phyloP scores from a whole-genome alignment of 2,329 filamentous ascomycete species.

The Phaeosphaeria sp. region DNA sequence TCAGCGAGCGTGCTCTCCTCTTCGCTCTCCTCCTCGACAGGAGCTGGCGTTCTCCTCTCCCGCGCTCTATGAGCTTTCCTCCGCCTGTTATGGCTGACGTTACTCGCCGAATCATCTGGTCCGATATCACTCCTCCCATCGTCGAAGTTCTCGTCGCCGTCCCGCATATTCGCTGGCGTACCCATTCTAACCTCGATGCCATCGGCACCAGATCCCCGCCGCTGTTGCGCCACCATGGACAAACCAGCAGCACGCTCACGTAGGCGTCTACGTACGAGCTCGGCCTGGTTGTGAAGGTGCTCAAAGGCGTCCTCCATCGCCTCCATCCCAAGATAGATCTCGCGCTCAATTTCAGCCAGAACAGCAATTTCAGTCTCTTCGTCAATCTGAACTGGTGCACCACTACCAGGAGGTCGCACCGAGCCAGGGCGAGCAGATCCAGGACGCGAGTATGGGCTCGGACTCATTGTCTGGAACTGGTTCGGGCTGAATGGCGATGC shows the following conservation, averaged over 20 bases:
- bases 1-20: constrained; percentile 33
- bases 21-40: constrained; percentile 64
- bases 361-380: constrained; percentile 93
- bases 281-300: constrained; percentile 83
- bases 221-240: constrained; percentile 66
- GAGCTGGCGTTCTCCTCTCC: constrained; percentile 73
- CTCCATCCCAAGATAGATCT: constrained; percentile 95
- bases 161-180: constrained; percentile 53
- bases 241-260: constrained; percentile 84
- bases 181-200: constrained; percentile 54
- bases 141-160: constrained; percentile 45
- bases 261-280: constrained; percentile 77
- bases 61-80: constrained; percentile 71
- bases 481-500: constrained; percentile 61
- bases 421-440: constrained; percentile 26
- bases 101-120: constrained; percentile 81
- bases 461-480: constrained; percentile 39
- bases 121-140: constrained; percentile 62
- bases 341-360: constrained; percentile 87
- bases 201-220: constrained; percentile 55
- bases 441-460: constrained; percentile 38
- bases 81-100: constrained; percentile 75
- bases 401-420: constrained; percentile 47
- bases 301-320: constrained; percentile 93
- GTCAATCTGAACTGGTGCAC: constrained; percentile 83